Base-by-base conservation (phyloP, 2,329 filamentous ascomycete species). In the Sarocladiaceae sp. region DNA sequence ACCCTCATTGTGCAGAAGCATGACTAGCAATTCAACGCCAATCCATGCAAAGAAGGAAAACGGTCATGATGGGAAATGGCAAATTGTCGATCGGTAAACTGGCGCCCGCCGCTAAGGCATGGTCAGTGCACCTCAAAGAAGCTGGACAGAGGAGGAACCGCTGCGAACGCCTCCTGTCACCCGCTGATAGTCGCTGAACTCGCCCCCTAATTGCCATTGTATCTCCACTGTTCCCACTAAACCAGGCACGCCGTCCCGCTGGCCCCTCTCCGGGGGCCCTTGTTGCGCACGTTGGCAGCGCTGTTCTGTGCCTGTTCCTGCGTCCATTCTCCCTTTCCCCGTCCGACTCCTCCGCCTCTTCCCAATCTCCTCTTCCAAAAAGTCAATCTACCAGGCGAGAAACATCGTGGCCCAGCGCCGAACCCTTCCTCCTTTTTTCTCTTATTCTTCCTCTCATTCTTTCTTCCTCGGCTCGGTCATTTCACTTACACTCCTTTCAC, bases 31-130 rank as follows among this genome's bases (percentile, higher is more conserved):
- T n/a, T n/a, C n/a, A n/a, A n/a, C n/a, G n/a, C n/a, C n/a, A n/a
- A n/a, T n/a, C n/a, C n/a, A n/a, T n/a, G n/a, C n/a, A n/a, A n/a
- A n/a, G n/a, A 37, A 23, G 17, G 17, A 26, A 25, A 44, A 8
- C 5, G 20, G 26, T 26, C 40, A 28, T 22, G 18, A 28, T 26
- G 23, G 40, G 40, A 44, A 28, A 44, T 44, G 17, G 22, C 23
- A n/a, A 44, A 10, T 6, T 40, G 37, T 20, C 40, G 10, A 44
- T 44, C 33, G 33, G 15, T 42, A n/a, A 7, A n/a, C 25, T 31
- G 44, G 44, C n/a, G 44, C 18, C 44, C 44, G 44, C 44, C 44
- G 44, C 44, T 33, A 48, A 48, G 28, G 28, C 44, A 48, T 11
- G n/a, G 40, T 28, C 40, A 44, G 17, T 44, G 40, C 22, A 5